Conservation (phyloP, 192 early-diverging fungal species). For the Entomortierella beljakovae region DNA sequence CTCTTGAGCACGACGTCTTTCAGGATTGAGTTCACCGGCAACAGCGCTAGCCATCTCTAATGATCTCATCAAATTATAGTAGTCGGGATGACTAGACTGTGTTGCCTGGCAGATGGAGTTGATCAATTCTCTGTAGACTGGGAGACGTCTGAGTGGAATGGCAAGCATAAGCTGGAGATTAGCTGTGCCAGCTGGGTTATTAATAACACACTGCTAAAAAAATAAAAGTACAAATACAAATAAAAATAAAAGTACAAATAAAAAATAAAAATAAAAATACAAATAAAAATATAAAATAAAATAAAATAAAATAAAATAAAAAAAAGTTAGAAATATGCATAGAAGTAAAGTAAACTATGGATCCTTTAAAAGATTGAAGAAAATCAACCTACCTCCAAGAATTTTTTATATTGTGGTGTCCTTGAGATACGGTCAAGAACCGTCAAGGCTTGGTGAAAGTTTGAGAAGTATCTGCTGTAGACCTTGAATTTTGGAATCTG, state of each 20-base stretch:
- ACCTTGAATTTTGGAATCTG: constrained; percentile 51
- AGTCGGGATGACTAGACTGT: constrained; percentile 38
- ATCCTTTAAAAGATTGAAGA: too few species aligned
- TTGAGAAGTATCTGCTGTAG: constrained; percentile 47
- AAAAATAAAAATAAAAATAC: neutral
- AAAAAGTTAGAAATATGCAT: too few species aligned
- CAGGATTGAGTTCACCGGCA: constrained; percentile 19
- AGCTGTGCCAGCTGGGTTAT: constrained; percentile 41
- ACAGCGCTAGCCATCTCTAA: constrained; percentile 21
- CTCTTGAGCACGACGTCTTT: constrained; percentile 29
- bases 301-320: too few species aligned
- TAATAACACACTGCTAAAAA: constrained; percentile 30
- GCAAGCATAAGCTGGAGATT: constrained; percentile 48
- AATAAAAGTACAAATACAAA: neutral
- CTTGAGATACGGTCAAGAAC: constrained; percentile 50
- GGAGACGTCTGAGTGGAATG: constrained; percentile 31
- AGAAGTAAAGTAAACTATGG: too few species aligned
- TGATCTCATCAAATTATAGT: constrained; percentile 37
- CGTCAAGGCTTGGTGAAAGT: constrained; percentile 37
- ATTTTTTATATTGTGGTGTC: constrained; percentile 37
- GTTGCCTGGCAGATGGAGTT: constrained; percentile 34
- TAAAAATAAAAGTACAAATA: neutral
- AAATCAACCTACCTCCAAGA: constrained; percentile 35
- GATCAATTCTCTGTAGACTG: constrained; percentile 36
- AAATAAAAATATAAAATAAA: too few species aligned